These are phyloP conservation scores for Darksidea phi DNA, from an alignment of 495 filamentous ascomycete species.

Conservation along the genomic window DNA sequence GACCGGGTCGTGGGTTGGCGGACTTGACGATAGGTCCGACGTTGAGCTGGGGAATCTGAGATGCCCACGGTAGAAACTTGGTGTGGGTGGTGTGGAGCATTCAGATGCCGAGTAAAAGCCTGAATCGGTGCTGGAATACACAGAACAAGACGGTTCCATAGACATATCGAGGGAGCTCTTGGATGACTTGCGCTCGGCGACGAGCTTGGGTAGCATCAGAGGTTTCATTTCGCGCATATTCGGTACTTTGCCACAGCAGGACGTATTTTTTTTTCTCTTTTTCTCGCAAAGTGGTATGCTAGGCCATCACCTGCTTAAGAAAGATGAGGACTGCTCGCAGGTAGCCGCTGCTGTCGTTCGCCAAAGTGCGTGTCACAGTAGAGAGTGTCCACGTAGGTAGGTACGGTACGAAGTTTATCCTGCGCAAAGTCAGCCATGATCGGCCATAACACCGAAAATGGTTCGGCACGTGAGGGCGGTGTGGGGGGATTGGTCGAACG, in stretches of 20 bases:
- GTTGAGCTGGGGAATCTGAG: conserved; percentile 61
- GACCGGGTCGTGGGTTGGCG: conserved; percentile 47
- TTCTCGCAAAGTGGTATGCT: conserved; percentile 25
- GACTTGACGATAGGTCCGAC: conserved; percentile 59
- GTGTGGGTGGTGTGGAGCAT: conserved; percentile 58
- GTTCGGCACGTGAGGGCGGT: conserved; percentile 31
- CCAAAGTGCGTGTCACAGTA: conserved; percentile 32
- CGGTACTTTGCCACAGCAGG: conserved; percentile 3
- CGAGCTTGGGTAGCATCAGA: conserved; percentile 31
- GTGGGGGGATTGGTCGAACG: conserved; percentile 3
- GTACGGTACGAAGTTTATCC: conserved; percentile 28
- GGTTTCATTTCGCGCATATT: conserved; percentile 37
- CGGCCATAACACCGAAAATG: conserved; percentile 6
- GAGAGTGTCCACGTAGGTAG: conserved; percentile 37
- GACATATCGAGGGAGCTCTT: conserved; percentile 31
- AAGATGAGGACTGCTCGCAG: neutral
- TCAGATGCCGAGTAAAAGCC: conserved; percentile 57
- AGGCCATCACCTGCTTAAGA: conserved; percentile 37
- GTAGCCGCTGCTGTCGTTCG: neutral
- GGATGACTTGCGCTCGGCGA: conserved; percentile 32
- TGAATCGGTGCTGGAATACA: conserved; percentile 32
- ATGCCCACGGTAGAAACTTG: conserved; percentile 61
- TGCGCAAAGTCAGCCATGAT: conserved; percentile 16
- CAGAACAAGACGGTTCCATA: conserved; percentile 21
- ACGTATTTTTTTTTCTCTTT: no score